A percentile compares a stretch with the other conserved stretches of the same genome.
Conservation (phyloP, 176 grass and related monocot genomes). For the Oryza glaberrima region DNA sequence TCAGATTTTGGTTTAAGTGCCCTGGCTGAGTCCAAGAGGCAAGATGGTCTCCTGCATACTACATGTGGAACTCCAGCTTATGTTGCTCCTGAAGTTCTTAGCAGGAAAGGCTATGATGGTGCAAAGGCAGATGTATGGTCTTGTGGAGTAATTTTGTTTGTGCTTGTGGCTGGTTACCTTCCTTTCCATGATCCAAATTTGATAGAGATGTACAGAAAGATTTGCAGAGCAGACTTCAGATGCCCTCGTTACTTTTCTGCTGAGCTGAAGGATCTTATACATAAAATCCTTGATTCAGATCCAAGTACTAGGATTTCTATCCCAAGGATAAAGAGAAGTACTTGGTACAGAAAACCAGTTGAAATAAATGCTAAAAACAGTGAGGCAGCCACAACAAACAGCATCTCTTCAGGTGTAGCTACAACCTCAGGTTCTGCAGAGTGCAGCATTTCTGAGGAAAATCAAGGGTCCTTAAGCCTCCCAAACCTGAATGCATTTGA, state of each 20-base stretch:
- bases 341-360: slow-evolving; percentile 68
- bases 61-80: slow-evolving; percentile 97
- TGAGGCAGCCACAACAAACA: slow-evolving; percentile 29
- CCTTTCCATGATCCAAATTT: slow-evolving; percentile 96
- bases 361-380: slow-evolving; percentile 38
- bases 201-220: slow-evolving; percentile 93
- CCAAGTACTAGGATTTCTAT: slow-evolving; percentile 83
- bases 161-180: slow-evolving; percentile 85
- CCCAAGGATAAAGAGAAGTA: slow-evolving; percentile 66
- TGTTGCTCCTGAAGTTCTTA: slow-evolving; percentile 91
- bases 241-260: slow-evolving; percentile 76
- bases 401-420: slow-evolving; percentile 23
- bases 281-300: slow-evolving; percentile 77
- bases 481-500: slow-evolving; percentile 90
- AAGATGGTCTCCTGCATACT: slow-evolving; percentile 83
- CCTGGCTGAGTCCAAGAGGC: slow-evolving; percentile 72
- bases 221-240: slow-evolving; percentile 76
- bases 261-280: slow-evolving; percentile 67
- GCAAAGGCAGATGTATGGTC: slow-evolving; percentile 92
- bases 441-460: slow-evolving; percentile 47
- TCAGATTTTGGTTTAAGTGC: slow-evolving; percentile 99
- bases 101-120: slow-evolving; percentile 87
- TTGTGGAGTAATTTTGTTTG: slow-evolving; percentile 88
- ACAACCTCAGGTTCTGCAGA: slow-evolving; percentile 27
- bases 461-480: slow-evolving; percentile 57